Conservation (phyloP, 176 grass and related monocot species). For the Musa schizocarpa region DNA sequence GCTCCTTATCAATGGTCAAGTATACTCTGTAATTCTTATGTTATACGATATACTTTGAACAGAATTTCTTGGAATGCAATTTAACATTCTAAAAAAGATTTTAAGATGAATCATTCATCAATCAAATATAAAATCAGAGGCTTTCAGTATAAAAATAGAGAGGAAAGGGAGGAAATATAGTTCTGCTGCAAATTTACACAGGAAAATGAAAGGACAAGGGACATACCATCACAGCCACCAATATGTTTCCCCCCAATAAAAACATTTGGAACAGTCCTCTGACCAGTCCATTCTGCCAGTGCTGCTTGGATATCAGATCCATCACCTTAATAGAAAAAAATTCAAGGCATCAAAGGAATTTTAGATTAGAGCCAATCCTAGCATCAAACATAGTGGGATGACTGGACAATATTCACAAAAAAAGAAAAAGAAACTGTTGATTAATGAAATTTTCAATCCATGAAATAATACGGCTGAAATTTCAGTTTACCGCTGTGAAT, state of each 20-base stretch:
- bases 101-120: background rate
- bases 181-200: background rate
- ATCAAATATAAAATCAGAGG: background rate
- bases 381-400: too few relatives aligned
- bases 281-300: slow-evolving; percentile 43
- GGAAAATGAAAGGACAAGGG: background rate
- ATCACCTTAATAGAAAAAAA: slow-evolving; percentile 26
- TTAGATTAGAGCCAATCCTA: too few relatives aligned
- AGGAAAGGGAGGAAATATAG: background rate
- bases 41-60: too few relatives aligned
- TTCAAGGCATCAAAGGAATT: background rate
- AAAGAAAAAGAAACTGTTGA: too few relatives aligned
- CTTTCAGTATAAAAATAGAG: background rate
- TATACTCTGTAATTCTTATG: too few relatives aligned
- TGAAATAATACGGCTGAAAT: too few relatives aligned
- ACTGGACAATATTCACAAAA: too few relatives aligned
- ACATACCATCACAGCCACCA: slow-evolving; percentile 38
- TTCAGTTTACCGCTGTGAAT: too few relatives aligned
- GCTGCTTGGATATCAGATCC: slow-evolving; percentile 37
- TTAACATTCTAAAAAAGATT: too few relatives aligned
- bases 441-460: too few relatives aligned
- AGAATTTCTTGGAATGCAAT: too few relatives aligned
- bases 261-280: slow-evolving; percentile 45
- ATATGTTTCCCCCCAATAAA: slow-evolving; percentile 48
- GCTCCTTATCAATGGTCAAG: too few relatives aligned